Evolutionary conservation across 179 eudicot species (phyloP).

Genomic region (Beta macrorhiza): DNA sequence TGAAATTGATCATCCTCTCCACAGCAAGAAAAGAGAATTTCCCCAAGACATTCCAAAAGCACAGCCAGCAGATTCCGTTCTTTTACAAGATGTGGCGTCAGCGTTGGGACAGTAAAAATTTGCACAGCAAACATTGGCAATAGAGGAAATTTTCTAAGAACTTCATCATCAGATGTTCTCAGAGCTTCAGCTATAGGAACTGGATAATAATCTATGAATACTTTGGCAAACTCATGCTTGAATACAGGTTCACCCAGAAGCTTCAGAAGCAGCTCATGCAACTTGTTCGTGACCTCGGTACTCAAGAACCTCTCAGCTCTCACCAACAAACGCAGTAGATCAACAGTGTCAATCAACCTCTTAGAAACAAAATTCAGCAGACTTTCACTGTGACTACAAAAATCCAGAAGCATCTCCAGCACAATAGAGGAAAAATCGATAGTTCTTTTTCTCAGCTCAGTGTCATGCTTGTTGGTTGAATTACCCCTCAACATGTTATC

Average conservation of each 20-base stretch:
- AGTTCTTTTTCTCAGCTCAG: constrained; percentile 42
- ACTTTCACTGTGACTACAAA: constrained; percentile 84
- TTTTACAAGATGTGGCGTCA: constrained; percentile 82
- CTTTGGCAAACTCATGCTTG: constrained; percentile 86
- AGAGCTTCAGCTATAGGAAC: constrained; percentile 56
- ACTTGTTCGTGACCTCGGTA: constrained; percentile 47
- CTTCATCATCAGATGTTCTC: constrained; percentile 45
- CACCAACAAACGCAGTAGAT: constrained; percentile 66
- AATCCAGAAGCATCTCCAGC: constrained; percentile 76
- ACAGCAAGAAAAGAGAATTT: constrained; percentile 58
- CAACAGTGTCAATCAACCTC: constrained; percentile 48
- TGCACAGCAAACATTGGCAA: constrained; percentile 81
- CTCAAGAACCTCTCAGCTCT: constrained; percentile 76
- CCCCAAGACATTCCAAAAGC: constrained; percentile 69
- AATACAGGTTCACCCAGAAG: constrained; percentile 85
- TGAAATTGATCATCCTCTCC: constrained; percentile 73
- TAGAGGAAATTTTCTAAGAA: constrained; percentile 53
- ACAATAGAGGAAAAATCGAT: constrained; percentile 54
- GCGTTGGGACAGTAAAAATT: constrained; percentile 91
- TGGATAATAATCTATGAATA: constrained; percentile 70
- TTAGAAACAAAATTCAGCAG: constrained; percentile 78
- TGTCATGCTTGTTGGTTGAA: constrained; percentile 36
- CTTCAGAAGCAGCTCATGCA: constrained; percentile 87
- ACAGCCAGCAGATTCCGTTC: constrained; percentile 69
- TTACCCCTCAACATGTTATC: constrained; percentile 37